phyloP scores from a whole-genome alignment of 495 filamentous ascomycete species.

The Achaetomiella virescens region DNA sequence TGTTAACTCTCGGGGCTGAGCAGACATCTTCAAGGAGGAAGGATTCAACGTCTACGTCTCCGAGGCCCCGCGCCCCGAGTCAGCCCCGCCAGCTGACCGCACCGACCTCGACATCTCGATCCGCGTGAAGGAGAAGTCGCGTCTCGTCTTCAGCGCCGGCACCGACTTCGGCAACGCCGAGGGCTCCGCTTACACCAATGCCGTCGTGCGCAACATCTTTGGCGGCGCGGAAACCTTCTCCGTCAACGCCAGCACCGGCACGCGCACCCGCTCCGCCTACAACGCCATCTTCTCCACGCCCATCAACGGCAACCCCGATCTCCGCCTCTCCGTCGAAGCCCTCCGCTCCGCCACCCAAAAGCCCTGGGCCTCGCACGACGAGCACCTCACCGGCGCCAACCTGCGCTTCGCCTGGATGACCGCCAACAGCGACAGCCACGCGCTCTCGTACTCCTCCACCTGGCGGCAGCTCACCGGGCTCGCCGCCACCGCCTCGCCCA shows the following conservation, averaged over 20 bases:
- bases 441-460: conserved; percentile 68
- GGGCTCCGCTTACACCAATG: conserved; percentile 81
- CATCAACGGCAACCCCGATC: conserved; percentile 69
- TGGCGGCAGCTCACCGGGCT: conserved; percentile 88
- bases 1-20: conserved; percentile 15
- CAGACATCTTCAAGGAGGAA: conserved; percentile 82
- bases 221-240: conserved; percentile 85
- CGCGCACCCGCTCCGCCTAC: conserved; percentile 83
- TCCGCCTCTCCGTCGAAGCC: conserved; percentile 66
- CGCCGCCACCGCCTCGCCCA: conserved; percentile 64
- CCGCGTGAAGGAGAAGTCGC: conserved; percentile 67
- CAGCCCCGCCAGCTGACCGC: conserved; percentile 51
- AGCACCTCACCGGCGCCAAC: conserved; percentile 73
- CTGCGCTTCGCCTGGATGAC: conserved; percentile 68
- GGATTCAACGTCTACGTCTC: conserved; percentile 77
- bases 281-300: conserved; percentile 77
- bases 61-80: conserved; percentile 38
- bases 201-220: conserved; percentile 82
- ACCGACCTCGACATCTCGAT: conserved; percentile 76
- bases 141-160: conserved; percentile 78
- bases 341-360: conserved; percentile 78
- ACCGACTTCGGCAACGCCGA: conserved; percentile 89
- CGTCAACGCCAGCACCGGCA: conserved; percentile 78
- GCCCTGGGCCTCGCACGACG: conserved; percentile 87
- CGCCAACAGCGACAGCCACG: conserved; percentile 56